A percentile compares a stretch with the other conserved stretches of the same genome.
phyloP scores from a whole-genome alignment of 164 flowering plant genomes.

The Echeveria elegans region DNA sequence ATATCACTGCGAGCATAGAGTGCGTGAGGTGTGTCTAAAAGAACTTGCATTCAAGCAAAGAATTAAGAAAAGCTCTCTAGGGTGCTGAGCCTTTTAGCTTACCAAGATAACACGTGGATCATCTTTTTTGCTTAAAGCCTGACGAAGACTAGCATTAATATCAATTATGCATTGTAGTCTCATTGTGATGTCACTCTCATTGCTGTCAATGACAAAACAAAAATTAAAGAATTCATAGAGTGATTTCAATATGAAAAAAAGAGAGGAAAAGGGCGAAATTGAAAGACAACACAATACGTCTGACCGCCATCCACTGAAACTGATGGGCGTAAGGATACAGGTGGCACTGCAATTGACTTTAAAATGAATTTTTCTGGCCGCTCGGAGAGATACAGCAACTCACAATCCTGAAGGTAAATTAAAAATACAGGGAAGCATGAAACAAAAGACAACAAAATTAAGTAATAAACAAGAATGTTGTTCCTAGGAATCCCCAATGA shows the following conservation, averaged over 20 bases:
- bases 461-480: conserved; percentile 27
- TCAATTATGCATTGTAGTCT: conserved; percentile 47
- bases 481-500: conserved; percentile 54
- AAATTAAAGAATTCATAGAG: neutral
- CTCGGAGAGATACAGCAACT: conserved; percentile 62
- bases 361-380: conserved; percentile 89
- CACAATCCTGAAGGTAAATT: conserved; percentile 60
- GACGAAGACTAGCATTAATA: conserved; percentile 47
- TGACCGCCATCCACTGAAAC: conserved; percentile 51
- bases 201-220: conserved; percentile 41
- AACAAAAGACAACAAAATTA: conserved; percentile 94
- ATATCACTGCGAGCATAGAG: conserved; percentile 10
- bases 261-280: neutral
- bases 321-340: conserved; percentile 82
- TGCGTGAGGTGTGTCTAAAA: conserved; percentile 34
- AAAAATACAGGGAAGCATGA: neutral
- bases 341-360: conserved; percentile 75
- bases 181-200: conserved; percentile 76
- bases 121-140: conserved; percentile 31
- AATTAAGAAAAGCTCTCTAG: neutral
- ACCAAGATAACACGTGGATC: conserved; percentile 37
- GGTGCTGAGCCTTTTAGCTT: conserved; percentile 10
- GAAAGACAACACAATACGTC: conserved; percentile 28
- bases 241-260: neutral
- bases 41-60: neutral